Base-by-base conservation (phyloP, 345 rosid species). In the Angophora floribunda region DNA sequence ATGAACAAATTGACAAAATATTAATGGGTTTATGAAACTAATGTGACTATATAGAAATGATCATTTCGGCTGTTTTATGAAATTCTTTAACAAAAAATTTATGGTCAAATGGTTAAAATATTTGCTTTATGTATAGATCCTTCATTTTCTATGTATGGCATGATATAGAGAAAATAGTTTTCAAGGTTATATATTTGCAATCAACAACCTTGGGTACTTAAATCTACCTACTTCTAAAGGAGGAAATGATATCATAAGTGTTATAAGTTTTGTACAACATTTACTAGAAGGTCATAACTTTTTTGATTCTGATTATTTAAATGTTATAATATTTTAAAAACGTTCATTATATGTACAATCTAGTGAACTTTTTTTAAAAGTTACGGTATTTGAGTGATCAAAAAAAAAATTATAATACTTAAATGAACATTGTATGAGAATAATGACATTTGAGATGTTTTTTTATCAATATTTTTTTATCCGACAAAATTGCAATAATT, bases 181-280 rank as follows among this genome's bases (percentile, higher is more conserved):
- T 1, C 5, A 0, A 14, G 19, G 14, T n/a, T 14, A n/a, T n/a
- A 14, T 63, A n/a, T n/a, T 63, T 14, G 75, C 36, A n/a, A n/a
- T 14, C 19, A 14, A 14, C 9, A 1, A 1, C 19, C 6, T 36
- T 7, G 13, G n/a, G 75, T 63, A 63, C 19, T n/a, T 7, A 7
- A 63, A n/a, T 63, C 9, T 9, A 13, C 75, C 9, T n/a, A 63
- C 41, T n/a, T 63, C 13, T 7, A 63, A n/a, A 63, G 9, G 1
- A 55, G 13, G 21, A 55, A 55, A 22, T 55, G 1, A 55, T 55
- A 9, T 1, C 24, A 1, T 5, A 22, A 22, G 12, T 55, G 1
- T 1, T 2, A 55, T 4, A 55, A 1, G 4, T 55, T 55, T 8
- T 0, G 28, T 55, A 55, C 21, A 12, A 3, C 0, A 2, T 2